Evolutionary conservation across 2,329 filamentous ascomycete species (phyloP).

Genomic region (Fusarium lyarnte): DNA sequence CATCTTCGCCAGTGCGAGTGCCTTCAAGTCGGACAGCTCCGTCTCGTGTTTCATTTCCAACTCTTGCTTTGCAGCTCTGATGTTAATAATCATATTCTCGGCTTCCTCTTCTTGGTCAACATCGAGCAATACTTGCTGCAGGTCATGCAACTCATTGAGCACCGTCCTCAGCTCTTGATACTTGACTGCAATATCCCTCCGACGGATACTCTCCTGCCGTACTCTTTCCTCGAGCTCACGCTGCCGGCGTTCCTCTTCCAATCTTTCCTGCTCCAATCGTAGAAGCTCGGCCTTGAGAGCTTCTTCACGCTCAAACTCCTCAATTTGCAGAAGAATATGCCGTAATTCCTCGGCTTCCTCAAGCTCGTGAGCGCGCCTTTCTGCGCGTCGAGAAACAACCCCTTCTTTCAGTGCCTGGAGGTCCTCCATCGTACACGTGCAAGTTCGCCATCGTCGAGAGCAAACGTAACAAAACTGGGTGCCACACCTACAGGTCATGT

Average conservation of each 20-base stretch:
- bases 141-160: conserved; percentile 54
- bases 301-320: conserved; percentile 59
- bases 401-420: conserved; percentile 53
- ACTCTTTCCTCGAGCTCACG: conserved; percentile 52
- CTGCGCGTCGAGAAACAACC: conserved; percentile 48
- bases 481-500: conserved; percentile 86
- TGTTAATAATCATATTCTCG: conserved; percentile 39
- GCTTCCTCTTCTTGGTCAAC: conserved; percentile 52
- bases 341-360: conserved; percentile 49
- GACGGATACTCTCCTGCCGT: conserved; percentile 53
- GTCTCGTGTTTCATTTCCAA: conserved; percentile 48
- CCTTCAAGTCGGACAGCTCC: conserved; percentile 46
- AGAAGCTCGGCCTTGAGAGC: conserved; percentile 53
- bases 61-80: conserved; percentile 39
- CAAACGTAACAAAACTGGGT: conserved; percentile 89
- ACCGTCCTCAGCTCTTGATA: conserved; percentile 51
- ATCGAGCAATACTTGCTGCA: conserved; percentile 53
- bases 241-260: conserved; percentile 50
- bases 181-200: conserved; percentile 50
- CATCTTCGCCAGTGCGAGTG: conserved; percentile 43
- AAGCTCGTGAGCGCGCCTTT: conserved; percentile 48
- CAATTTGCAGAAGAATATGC: conserved; percentile 57
- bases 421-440: conserved; percentile 66
- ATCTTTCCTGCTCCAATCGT: conserved; percentile 50
- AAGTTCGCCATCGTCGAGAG: conserved; percentile 76